Evolutionary conservation across 257 asterid species (phyloP).

Genomic region (Penstemon eatonii): DNA sequence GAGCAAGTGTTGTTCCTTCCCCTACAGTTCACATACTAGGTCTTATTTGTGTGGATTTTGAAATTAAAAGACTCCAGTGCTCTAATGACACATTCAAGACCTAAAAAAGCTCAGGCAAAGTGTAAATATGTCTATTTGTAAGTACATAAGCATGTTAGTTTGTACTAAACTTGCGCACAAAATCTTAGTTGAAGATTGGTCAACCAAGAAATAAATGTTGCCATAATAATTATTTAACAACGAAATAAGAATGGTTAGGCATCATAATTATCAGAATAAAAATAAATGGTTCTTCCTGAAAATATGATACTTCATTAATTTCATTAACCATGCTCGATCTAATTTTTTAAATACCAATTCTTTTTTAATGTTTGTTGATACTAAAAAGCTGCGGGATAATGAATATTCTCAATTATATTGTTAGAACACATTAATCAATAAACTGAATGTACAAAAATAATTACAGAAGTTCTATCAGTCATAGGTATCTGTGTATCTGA

Average conservation of each 20-base stretch:
- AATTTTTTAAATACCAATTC: not conserved
- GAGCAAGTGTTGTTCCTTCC: too few species aligned
- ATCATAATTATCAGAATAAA: not conserved
- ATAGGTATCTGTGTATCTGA: not conserved
- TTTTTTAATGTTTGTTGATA: not conserved
- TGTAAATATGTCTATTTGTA: too few species aligned
- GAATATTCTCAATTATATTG: slow-evolving; percentile 7
- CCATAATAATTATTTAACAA: too few species aligned
- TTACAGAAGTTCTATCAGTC: slow-evolving; percentile 6
- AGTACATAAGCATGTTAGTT: not conserved
- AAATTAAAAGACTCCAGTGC: too few species aligned
- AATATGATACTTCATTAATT: not conserved
- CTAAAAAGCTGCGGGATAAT: not conserved
- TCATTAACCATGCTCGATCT: not conserved
- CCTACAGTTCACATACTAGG: too few species aligned
- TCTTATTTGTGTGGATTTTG: too few species aligned
- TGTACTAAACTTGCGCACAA: not conserved
- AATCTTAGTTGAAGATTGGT: not conserved
- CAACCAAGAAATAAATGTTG: slow-evolving; percentile 3
- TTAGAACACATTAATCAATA: not conserved
- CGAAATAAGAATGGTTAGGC: not conserved
- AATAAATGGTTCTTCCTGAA: not conserved
- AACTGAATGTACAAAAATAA: not conserved
- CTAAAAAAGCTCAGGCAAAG: too few species aligned
- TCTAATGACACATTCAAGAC: too few species aligned